These are phyloP conservation scores for Spathaspora boniae DNA, from an alignment of 805 yeast genomes.

Conservation along the genomic window DNA sequence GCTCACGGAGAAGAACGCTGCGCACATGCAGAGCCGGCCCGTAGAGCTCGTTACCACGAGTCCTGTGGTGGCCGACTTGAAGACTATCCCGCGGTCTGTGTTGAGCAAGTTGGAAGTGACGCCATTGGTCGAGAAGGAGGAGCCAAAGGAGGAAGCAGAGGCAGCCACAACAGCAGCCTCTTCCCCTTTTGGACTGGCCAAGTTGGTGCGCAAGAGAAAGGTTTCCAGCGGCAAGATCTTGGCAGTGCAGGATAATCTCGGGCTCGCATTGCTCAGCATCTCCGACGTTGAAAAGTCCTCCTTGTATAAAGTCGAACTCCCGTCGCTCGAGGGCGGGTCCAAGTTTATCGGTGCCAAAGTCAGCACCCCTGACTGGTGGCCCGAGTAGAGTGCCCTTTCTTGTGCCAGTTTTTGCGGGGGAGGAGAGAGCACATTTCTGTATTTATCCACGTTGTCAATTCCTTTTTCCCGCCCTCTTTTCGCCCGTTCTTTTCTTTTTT, in stretches of 20 bases:
- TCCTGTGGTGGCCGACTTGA: conserved; percentile 15
- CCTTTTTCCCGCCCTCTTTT: background rate
- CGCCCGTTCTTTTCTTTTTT: conserved; percentile 1
- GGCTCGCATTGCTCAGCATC: conserved; percentile 57
- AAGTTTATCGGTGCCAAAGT: conserved; percentile 46
- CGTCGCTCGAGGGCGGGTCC: conserved; percentile 17
- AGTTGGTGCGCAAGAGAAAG: conserved; percentile 30
- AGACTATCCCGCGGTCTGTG: conserved; percentile 11
- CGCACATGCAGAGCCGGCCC: conserved; percentile 11
- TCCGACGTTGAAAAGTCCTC: conserved; percentile 44
- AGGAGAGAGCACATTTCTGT: too few species aligned
- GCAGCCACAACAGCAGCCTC: conserved; percentile 14
- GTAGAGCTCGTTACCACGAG: conserved; percentile 15
- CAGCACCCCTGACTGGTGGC: conserved; percentile 76
- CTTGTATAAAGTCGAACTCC: conserved; percentile 28
- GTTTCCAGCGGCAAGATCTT: conserved; percentile 60
- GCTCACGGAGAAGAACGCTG: conserved; percentile 10
- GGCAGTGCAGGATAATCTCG: conserved; percentile 53
- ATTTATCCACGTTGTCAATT: too few species aligned
- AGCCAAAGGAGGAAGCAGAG: conserved; percentile 5
- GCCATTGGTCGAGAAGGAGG: conserved; percentile 19
- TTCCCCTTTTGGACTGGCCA: conserved; percentile 40
- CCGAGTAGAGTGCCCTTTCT: conserved; percentile 2
- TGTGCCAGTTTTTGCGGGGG: too few species aligned
- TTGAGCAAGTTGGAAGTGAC: conserved; percentile 16